Base-by-base conservation (phyloP, 2,329 filamentous ascomycete genomes). In the Fusarium miscanthi region DNA sequence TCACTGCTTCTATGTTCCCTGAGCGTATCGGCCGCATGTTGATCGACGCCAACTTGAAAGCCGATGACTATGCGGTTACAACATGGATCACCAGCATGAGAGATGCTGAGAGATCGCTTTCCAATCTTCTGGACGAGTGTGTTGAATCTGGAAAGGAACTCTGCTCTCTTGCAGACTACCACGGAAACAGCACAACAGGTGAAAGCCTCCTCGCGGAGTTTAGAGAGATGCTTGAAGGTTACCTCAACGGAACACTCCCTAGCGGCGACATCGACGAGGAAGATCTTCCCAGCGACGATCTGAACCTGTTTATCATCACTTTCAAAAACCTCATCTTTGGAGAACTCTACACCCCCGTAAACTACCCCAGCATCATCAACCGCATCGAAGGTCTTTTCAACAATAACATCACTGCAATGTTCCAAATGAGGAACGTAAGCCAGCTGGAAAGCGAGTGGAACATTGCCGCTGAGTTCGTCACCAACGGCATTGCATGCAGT, bases 1-100 rank as follows among this genome's bases (percentile, higher is more conserved):
- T 69, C 4, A 63, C 62, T 7, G 74, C 73, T 2, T 61, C 76
- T 0, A 74, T 78, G 70, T 78, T 76, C 21, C 76, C 76, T 1
- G 46, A 71, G 2, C 74, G 74, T 5, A 31, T 78, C 2, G 76
- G 59, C 1, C 63, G 70, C 1, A 59, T 78, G 11, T 14, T 78
- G 11, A 46, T 77, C 48, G 68, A 78, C 51, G 43, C 41, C 14
- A 71, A 70, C 8, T 31, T 70, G 7, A 48, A 67, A 6, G 73
- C 66, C 10, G 63, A 66, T 6, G 70, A 72, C 12, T 77, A 64
- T 17, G 23, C 25, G 21, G 31, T 31, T 12, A 23, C 17, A 3
- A 21, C 37, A 0, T 45, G 51, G 38, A 25, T 66, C 1, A 21
- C 17, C 2, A 30, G 40, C 13, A 21, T 31, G 3, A 16, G n/a